phyloP scores from a whole-genome alignment of 257 asterid species.

The Penstemon eatonii region DNA sequence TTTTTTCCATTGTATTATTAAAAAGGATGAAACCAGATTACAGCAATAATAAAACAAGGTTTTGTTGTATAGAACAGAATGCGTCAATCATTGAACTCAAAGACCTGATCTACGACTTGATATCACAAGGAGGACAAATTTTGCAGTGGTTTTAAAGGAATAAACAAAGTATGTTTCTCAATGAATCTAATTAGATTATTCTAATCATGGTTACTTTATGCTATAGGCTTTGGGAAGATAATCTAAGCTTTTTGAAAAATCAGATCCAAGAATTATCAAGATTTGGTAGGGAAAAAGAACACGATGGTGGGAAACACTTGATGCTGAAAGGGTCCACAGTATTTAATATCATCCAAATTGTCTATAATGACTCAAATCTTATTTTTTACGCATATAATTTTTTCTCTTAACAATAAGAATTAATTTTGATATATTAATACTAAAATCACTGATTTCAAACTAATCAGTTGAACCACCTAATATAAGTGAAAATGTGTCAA shows the following conservation, averaged over 20 bases:
- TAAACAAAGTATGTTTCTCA: slow-evolving; percentile 5
- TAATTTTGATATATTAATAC: too few species aligned
- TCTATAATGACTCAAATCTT: too few species aligned
- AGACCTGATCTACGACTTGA: slow-evolving; percentile 20
- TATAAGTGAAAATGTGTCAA: too few species aligned
- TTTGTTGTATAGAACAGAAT: slow-evolving; percentile 17
- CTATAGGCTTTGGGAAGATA: slow-evolving; percentile 13
- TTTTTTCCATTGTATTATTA: not conserved
- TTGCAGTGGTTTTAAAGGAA: slow-evolving; percentile 12
- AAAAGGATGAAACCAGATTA: slow-evolving; percentile 12
- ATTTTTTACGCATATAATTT: too few species aligned
- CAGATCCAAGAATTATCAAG: slow-evolving; percentile 26
- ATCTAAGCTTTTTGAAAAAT: slow-evolving; percentile 14
- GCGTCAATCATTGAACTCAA: slow-evolving; percentile 32
- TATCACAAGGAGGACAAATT: slow-evolving; percentile 30
- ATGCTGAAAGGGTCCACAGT: slow-evolving; percentile 31
- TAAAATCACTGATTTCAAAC: too few species aligned
- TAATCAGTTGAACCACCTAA: too few species aligned
- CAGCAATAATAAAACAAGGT: slow-evolving; percentile 3
- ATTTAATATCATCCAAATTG: slow-evolving; percentile 12
- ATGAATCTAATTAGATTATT: slow-evolving; percentile 20
- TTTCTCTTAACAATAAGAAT: too few species aligned
- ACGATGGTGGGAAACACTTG: slow-evolving; percentile 38
- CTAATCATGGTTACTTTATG: slow-evolving; percentile 27
- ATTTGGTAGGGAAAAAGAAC: slow-evolving; percentile 15